phyloP scores from a whole-genome alignment of 352 stramenopile species.

The Aphanomyces cochlioides region DNA sequence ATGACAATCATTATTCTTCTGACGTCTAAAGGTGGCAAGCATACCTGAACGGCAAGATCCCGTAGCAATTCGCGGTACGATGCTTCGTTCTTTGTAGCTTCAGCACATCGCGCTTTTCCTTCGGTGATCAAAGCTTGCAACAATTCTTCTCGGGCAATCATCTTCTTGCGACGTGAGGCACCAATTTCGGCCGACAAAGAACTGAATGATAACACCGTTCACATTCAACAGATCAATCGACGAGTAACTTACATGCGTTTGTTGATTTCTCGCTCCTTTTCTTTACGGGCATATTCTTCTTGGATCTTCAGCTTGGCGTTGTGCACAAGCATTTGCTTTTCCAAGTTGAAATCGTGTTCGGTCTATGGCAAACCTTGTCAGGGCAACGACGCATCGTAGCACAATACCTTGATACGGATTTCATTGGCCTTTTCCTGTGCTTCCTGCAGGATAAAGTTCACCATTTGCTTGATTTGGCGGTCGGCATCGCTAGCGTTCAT shows the following conservation, averaged over 20 bases:
- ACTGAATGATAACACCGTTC: constrained; percentile 34
- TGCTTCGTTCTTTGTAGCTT: constrained; percentile 53
- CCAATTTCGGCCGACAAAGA: constrained; percentile 91
- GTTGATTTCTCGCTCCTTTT: constrained; percentile 96
- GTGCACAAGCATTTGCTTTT: constrained; percentile 98
- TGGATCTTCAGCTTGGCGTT: constrained; percentile 97
- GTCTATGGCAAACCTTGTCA: constrained; percentile 59
- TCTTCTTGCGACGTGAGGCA: constrained; percentile 94
- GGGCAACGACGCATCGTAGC: neutral
- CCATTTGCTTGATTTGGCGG: constrained; percentile 94
- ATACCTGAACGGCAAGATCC: constrained; percentile 93
- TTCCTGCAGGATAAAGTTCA: constrained; percentile 99
- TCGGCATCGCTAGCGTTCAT: constrained; percentile 84
- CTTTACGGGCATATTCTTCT: constrained; percentile 96
- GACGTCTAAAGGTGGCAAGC: neutral
- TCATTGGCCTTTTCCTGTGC: constrained; percentile 99
- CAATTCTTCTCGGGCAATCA: constrained; percentile 90
- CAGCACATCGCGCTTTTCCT: constrained; percentile 50
- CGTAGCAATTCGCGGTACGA: constrained; percentile 95
- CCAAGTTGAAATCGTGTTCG: constrained; percentile 98
- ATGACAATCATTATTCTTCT: neutral
- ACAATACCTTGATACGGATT: constrained; percentile 93
- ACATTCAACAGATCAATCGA: neutral
- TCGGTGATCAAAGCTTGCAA: constrained; percentile 79
- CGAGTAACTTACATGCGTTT: constrained; percentile 67